Conservation (phyloP, 1,139 yeast genomes). For the Hansenula sp. region DNA sequence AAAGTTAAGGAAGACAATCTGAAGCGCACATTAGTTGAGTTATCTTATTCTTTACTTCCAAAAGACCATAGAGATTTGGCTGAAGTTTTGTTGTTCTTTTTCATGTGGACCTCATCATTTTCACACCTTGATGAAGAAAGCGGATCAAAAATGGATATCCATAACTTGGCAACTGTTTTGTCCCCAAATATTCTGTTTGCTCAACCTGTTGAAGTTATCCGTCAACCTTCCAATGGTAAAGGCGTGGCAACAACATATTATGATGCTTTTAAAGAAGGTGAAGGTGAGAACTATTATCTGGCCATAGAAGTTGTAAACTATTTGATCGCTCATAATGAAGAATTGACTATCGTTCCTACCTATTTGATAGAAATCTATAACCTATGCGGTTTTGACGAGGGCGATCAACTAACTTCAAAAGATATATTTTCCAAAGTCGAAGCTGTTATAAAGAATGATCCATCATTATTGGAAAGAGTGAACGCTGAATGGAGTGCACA, state of each 20-base stretch:
- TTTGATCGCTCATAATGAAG: slow-evolving; percentile 80
- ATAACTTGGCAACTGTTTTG: slow-evolving; percentile 91
- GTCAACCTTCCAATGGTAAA: slow-evolving; percentile 20
- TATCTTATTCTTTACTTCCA: slow-evolving; percentile 80
- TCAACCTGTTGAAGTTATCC: slow-evolving; percentile 28
- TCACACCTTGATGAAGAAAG: slow-evolving; percentile 81
- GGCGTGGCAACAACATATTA: slow-evolving; percentile 27
- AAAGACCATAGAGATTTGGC: slow-evolving; percentile 77
- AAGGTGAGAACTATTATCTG: slow-evolving; percentile 78
- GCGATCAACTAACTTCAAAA: slow-evolving; percentile 18
- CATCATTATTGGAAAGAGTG: slow-evolving; percentile 10
- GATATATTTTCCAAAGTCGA: slow-evolving; percentile 23
- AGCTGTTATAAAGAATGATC: slow-evolving; percentile 11
- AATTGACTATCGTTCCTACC: slow-evolving; percentile 71
- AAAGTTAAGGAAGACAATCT: slow-evolving; percentile 43
- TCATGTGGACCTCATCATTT: slow-evolving; percentile 95
- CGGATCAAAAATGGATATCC: slow-evolving; percentile 96
- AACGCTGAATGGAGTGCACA: slow-evolving; percentile 2
- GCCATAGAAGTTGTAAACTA: slow-evolving; percentile 90
- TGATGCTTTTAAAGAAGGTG: slow-evolving; percentile 38
- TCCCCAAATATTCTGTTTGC: slow-evolving; percentile 85
- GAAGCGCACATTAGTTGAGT: slow-evolving; percentile 57
- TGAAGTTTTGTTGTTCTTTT: slow-evolving; percentile 81
- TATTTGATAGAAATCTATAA: slow-evolving; percentile 34
- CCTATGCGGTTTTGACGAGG: slow-evolving; percentile 15